A percentile compares a stretch with the other conserved stretches of the same genome.
Conservation (phyloP, 2,329 filamentous ascomycete species). For the Alternaria sp. region DNA sequence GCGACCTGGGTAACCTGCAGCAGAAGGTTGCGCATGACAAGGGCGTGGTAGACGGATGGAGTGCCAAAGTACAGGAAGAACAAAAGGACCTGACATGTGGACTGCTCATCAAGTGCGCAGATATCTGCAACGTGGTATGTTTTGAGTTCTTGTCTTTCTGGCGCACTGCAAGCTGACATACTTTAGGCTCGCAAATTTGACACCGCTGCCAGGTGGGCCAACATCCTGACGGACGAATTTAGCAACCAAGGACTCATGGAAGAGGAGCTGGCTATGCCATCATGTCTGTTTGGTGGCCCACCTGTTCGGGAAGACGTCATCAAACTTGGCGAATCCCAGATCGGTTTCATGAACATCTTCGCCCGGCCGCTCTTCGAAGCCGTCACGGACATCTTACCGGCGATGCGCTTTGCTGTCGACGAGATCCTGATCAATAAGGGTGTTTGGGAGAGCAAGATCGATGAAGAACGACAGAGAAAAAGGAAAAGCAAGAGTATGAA, state of each 20-base stretch:
- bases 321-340: constrained; percentile 84
- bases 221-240: constrained; percentile 94
- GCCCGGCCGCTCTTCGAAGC: constrained; percentile 90
- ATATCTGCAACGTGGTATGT: constrained; percentile 97
- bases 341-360: constrained; percentile 96
- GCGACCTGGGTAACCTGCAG: constrained; percentile 79
- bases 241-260: constrained; percentile 93
- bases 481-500: constrained; percentile 39
- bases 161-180: constrained; percentile 8
- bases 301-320: constrained; percentile 82
- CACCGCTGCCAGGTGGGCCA: constrained; percentile 86
- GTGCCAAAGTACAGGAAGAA: constrained; percentile 74
- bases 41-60: constrained; percentile 73
- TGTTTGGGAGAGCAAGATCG: constrained; percentile 73
- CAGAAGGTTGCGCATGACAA: constrained; percentile 74
- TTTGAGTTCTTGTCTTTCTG: constrained; percentile 4
- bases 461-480: constrained; percentile 65
- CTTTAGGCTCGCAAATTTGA: constrained; percentile 80
- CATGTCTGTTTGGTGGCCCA: constrained; percentile 79
- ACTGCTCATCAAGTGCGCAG: constrained; percentile 94
- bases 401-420: constrained; percentile 81
- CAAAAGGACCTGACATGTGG: constrained; percentile 84
- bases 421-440: constrained; percentile 80
- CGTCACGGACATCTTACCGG: constrained; percentile 83
- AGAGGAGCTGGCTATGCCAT: constrained; percentile 81